phyloP scores from a whole-genome alignment of 2,329 filamentous ascomycete species.

The Ophiocordyceps unilateralis region DNA sequence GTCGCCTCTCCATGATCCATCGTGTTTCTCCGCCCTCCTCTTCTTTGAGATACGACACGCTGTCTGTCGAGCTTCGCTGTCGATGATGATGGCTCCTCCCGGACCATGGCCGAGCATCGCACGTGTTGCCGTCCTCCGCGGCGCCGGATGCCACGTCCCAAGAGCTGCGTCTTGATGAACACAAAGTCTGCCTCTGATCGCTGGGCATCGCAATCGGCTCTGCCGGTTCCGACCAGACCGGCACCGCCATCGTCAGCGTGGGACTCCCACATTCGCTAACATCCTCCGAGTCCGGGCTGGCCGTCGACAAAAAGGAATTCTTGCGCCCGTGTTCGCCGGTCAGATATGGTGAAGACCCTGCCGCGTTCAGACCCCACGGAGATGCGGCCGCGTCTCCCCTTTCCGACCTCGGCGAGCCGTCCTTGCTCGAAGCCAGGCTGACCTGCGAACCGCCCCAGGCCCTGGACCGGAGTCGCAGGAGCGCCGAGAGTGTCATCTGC shows the following conservation, averaged over 20 bases:
- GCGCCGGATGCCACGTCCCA: too few relatives aligned
- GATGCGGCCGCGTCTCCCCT: slow-evolving; percentile 29
- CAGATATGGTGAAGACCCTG: slow-evolving; percentile 1
- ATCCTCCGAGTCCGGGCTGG: slow-evolving; percentile 29
- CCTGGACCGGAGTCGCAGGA: slow-evolving; percentile 55
- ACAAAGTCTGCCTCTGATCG: not conserved
- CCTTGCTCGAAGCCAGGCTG: slow-evolving; percentile 41
- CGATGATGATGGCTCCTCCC: slow-evolving; percentile 31
- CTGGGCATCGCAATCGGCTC: not conserved
- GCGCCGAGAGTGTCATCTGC: slow-evolving; percentile 55
- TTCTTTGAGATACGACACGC: slow-evolving; percentile 53
- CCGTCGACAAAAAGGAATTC: slow-evolving; percentile 30
- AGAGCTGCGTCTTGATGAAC: not conserved
- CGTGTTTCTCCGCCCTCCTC: slow-evolving; percentile 39
- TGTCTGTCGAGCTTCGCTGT: slow-evolving; percentile 43
- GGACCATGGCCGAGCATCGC: slow-evolving; percentile 3
- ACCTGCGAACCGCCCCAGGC: slow-evolving; percentile 71
- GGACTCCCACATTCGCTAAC: slow-evolving; percentile 31
- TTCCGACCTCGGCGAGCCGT: slow-evolving; percentile 32
- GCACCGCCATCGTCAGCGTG: slow-evolving; percentile 26
- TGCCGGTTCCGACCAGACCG: slow-evolving; percentile 9
- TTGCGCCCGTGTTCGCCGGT: slow-evolving; percentile 22
- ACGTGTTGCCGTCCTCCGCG: slow-evolving; percentile 4
- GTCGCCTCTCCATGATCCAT: slow-evolving; percentile 53
- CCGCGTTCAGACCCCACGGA: slow-evolving; percentile 14